Conservation (phyloP, 2,329 filamentous ascomycete genomes). For the Phialemonium atrogriseum region DNA sequence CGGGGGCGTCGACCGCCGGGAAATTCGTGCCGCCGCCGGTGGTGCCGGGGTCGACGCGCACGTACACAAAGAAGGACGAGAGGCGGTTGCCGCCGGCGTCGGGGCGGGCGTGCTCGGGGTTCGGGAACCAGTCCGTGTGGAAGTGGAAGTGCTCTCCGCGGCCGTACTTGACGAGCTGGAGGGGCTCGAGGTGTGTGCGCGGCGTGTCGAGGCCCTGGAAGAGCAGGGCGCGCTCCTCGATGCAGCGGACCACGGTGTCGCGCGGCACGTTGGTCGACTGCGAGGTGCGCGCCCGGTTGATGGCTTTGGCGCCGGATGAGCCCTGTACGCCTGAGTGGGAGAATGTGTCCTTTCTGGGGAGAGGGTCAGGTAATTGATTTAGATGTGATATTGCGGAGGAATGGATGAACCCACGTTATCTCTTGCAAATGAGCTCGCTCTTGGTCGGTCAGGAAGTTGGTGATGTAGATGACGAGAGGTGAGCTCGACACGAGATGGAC, state of each 20-base stretch:
- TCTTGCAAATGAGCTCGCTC: slow-evolving; percentile 33
- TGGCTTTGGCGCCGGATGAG: slow-evolving; percentile 20
- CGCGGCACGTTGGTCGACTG: slow-evolving; percentile 35
- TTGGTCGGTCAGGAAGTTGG: slow-evolving; percentile 32
- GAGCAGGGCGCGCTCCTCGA: slow-evolving; percentile 35
- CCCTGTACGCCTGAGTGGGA: slow-evolving; percentile 32
- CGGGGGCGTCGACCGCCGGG: slow-evolving; percentile 30
- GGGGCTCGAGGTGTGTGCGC: slow-evolving; percentile 31
- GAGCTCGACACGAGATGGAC: slow-evolving; percentile 36
- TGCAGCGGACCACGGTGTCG: slow-evolving; percentile 34
- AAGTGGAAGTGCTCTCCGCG: slow-evolving; percentile 36
- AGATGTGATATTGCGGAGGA: slow-evolving; percentile 5
- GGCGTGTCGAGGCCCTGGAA: slow-evolving; percentile 35
- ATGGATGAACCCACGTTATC: slow-evolving; percentile 23
- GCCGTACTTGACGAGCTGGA: slow-evolving; percentile 40
- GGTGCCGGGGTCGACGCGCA: slow-evolving; percentile 28
- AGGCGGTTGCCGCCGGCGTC: slow-evolving; percentile 33
- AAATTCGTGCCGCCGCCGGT: slow-evolving; percentile 42
- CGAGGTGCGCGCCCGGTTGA: slow-evolving; percentile 32
- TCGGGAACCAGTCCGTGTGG: slow-evolving; percentile 43
- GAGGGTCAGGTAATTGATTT: neutral
- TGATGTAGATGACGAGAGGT: slow-evolving; percentile 40
- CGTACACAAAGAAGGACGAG: slow-evolving; percentile 40
- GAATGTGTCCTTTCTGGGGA: slow-evolving; percentile 31
- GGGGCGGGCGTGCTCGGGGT: slow-evolving; percentile 26